Evolutionary conservation across 495 filamentous ascomycete genomes (phyloP).

Genomic region (Margaritispora aquatica): DNA sequence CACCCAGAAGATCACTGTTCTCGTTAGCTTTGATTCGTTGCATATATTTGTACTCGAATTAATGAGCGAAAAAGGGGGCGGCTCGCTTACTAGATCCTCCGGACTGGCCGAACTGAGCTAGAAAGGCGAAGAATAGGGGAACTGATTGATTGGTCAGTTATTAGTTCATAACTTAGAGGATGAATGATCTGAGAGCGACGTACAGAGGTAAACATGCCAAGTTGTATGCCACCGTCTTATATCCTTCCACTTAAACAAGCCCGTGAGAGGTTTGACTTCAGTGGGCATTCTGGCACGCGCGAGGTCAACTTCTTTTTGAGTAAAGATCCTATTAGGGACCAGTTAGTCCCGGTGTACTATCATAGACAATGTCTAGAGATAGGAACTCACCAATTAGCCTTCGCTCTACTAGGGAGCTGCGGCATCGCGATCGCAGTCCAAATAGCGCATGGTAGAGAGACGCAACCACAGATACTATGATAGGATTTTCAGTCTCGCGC

Average conservation of each 20-base stretch:
- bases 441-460: conserved; percentile 9
- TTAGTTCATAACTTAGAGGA: no score
- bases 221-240: conserved; percentile 11
- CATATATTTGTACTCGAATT: neutral
- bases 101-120: conserved; percentile 7
- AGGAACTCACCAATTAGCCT: conserved; percentile 7
- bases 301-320: conserved; percentile 4
- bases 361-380: no score
- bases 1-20: conserved; percentile 12
- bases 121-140: conserved; percentile 4
- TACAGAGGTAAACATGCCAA: conserved; percentile 12
- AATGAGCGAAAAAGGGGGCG: no score
- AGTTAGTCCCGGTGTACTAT: neutral
- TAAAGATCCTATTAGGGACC: conserved; percentile 6
- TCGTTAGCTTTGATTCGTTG: neutral
- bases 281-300: conserved; percentile 8
- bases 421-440: conserved; percentile 11
- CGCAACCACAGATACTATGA: conserved; percentile 8
- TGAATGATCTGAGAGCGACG: neutral
- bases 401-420: conserved; percentile 6
- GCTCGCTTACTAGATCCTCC: conserved; percentile 10
- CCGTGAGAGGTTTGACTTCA: conserved; percentile 8
- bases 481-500: no score
- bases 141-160: neutral
- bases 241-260: conserved; percentile 11